Conservation (phyloP, 768 basidiomycete species). For the Lyophyllum atratum region DNA sequence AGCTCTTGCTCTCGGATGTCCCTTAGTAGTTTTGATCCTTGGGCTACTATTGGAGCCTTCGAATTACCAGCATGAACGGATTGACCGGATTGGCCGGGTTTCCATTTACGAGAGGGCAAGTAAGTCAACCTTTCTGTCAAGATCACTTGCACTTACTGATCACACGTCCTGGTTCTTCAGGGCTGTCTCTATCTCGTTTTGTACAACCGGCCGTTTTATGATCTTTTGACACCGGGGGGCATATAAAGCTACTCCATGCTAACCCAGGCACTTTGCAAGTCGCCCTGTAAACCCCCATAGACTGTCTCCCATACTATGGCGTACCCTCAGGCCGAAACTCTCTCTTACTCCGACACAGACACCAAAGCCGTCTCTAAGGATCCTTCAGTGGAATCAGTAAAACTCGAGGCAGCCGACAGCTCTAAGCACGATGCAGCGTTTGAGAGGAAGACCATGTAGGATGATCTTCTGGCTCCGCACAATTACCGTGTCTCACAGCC, state of each 20-base stretch:
- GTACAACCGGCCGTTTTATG: conserved; percentile 5
- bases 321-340: conserved; percentile 5
- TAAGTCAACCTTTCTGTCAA: conserved; percentile 16
- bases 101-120: conserved; percentile 6
- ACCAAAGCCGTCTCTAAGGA: conserved; percentile 9
- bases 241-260: conserved; percentile 13
- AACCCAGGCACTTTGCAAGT: background rate
- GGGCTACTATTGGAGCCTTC: background rate
- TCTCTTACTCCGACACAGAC: conserved; percentile 14
- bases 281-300: background rate
- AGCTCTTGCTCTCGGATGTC: background rate
- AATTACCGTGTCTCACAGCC: background rate
- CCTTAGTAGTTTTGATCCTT: conserved; percentile 4
- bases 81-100: conserved; percentile 1
- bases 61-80: conserved; percentile 4
- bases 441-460: conserved; percentile 40
- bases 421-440: conserved; percentile 24
- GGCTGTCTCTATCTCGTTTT: conserved; percentile 17
- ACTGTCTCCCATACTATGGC: conserved; percentile 8
- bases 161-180: conserved; percentile 16
- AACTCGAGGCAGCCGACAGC: conserved; percentile 11
- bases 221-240: conserved; percentile 7
- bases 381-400: conserved; percentile 12
- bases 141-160: conserved; percentile 7
- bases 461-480: background rate